A percentile compares a stretch with the other conserved stretches of the same genome.
phyloP scores from a whole-genome alignment of 2,329 filamentous ascomycete genomes.

The Venturia aucupariae region DNA sequence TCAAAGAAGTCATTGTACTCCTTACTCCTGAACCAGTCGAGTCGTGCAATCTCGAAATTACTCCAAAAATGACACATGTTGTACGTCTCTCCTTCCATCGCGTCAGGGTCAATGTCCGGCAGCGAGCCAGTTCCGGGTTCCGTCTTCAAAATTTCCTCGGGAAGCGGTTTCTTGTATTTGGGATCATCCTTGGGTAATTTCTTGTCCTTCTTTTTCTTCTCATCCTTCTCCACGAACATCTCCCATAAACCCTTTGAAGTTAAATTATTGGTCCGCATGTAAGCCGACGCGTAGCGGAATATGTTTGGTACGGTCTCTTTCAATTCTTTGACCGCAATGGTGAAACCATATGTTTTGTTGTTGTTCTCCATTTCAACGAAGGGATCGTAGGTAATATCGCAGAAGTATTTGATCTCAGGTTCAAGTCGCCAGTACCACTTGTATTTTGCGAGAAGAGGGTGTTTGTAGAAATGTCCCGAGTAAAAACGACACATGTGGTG shows the following conservation, averaged over 20 bases:
- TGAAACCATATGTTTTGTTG: conserved; percentile 98
- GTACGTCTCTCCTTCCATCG: conserved; percentile 96
- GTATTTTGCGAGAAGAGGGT: conserved; percentile 88
- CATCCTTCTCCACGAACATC: conserved; percentile 83
- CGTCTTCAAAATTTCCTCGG: conserved; percentile 70
- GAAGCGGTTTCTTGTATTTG: conserved; percentile 57
- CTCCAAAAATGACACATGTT: conserved; percentile 99
- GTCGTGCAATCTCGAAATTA: conserved; percentile 93
- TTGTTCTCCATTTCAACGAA: conserved; percentile 88
- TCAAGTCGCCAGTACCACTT: conserved; percentile 99
- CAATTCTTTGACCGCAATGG: conserved; percentile 95
- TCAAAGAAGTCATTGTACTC: conserved; percentile 97
- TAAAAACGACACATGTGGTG: conserved; percentile 99
- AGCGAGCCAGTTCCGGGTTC: conserved; percentile 62
- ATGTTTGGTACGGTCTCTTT: conserved; percentile 98
- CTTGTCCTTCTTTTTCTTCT: conserved; percentile 44
- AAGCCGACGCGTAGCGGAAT: conserved; percentile 96
- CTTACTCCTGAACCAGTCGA: conserved; percentile 95
- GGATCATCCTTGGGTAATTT: conserved; percentile 51
- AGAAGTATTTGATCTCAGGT: conserved; percentile 99
- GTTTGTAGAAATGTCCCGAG: conserved; percentile 97
- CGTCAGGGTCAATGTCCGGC: conserved; percentile 78
- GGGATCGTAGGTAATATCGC: conserved; percentile 97
- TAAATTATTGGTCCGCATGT: conserved; percentile 85
- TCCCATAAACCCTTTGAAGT: conserved; percentile 93